Evolutionary conservation across 371 early-diverging fungal species (phyloP).

Genomic region (Apophysomyces ossiformis): DNA sequence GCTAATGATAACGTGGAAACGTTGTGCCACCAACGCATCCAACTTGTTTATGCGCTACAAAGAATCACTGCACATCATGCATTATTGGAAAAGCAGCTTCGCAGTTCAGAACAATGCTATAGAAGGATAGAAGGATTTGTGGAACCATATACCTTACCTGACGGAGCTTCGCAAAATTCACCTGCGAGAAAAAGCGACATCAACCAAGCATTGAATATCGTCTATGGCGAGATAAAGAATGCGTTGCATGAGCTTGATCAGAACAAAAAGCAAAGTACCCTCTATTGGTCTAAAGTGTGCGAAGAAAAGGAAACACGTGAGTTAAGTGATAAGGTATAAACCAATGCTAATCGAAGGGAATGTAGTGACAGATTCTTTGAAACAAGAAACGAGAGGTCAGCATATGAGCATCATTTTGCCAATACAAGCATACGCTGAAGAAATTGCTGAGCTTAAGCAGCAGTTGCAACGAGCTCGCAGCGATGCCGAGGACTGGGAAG

Average conservation of each 20-base stretch:
- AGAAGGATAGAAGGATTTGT: background rate
- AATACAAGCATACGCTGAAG: background rate
- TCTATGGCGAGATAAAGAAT: background rate
- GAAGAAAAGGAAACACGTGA: background rate
- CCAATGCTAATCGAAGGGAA: background rate
- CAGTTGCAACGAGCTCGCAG: background rate
- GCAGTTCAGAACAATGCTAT: background rate
- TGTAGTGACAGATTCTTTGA: background rate
- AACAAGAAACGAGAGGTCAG: background rate
- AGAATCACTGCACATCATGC: background rate
- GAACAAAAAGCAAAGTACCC: background rate
- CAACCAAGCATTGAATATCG: background rate
- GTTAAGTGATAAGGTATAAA: background rate
- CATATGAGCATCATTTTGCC: background rate
- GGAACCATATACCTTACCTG: background rate
- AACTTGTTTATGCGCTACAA: background rate
- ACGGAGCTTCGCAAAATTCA: background rate
- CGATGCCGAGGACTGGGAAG: constrained; percentile 1
- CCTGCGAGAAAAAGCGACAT: background rate
- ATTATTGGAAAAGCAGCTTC: background rate
- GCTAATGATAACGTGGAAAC: background rate
- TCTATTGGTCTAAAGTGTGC: background rate
- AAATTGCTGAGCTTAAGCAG: background rate
- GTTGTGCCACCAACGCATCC: background rate
- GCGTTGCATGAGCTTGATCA: background rate